Evolutionary conservation across 768 basidiomycete genomes (phyloP).

Genomic region (Phylloporus rhodoxanthus): DNA sequence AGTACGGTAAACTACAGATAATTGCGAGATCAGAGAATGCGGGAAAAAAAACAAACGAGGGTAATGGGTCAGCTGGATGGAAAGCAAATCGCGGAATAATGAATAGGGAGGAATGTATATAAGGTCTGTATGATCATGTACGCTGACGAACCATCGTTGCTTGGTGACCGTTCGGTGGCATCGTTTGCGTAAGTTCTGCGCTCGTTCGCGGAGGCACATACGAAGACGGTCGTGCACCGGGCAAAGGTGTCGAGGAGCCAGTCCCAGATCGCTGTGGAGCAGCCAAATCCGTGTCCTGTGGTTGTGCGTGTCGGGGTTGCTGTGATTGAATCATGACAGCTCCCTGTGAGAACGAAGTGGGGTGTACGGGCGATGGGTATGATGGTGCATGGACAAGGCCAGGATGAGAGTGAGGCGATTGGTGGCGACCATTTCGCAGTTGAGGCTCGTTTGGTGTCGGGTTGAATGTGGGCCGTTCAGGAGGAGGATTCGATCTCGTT

Average conservation of each 20-base stretch:
- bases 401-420: conserved; percentile 37
- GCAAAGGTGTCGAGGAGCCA: conserved; percentile 27
- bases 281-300: conserved; percentile 43
- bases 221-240: conserved; percentile 47
- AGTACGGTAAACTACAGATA: conserved; percentile 59
- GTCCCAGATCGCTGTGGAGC: conserved; percentile 36
- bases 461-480: conserved; percentile 44
- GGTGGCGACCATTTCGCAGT: conserved; percentile 36
- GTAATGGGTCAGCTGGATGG: conserved; percentile 23
- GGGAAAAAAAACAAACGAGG: conserved; percentile 22
- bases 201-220: conserved; percentile 43
- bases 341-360: conserved; percentile 41
- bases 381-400: conserved; percentile 38
- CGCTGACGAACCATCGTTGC: conserved; percentile 45
- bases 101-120: conserved; percentile 8
- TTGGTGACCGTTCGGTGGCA: conserved; percentile 42
- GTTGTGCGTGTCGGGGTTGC: conserved; percentile 34
- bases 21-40: conserved; percentile 39
- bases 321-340: conserved; percentile 40
- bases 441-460: conserved; percentile 35
- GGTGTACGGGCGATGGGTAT: conserved; percentile 41
- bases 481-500: conserved; percentile 29
- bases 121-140: conserved; percentile 31
- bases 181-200: conserved; percentile 37
- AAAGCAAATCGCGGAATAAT: conserved; percentile 20